phyloP scores from a whole-genome alignment of 768 basidiomycete species.

The Pisolithus tinctorius region DNA sequence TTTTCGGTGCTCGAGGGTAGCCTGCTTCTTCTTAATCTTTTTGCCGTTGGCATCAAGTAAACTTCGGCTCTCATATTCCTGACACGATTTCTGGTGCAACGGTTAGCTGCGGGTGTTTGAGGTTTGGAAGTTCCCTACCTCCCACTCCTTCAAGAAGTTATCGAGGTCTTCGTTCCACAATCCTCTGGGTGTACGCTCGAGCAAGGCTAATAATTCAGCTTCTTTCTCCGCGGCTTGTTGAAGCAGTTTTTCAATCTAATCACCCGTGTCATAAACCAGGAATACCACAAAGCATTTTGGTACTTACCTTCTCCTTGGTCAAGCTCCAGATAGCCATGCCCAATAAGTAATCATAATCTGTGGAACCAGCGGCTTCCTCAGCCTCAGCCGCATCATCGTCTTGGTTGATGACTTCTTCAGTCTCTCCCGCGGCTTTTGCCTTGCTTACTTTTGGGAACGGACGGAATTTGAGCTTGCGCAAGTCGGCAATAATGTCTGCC shows the following conservation, averaged over 20 bases:
- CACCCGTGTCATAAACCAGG: slow-evolving; percentile 4
- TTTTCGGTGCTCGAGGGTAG: slow-evolving; percentile 47
- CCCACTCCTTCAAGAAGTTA: slow-evolving; percentile 75
- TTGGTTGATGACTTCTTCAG: slow-evolving; percentile 49
- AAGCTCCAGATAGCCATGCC: slow-evolving; percentile 95
- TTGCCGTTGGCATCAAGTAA: slow-evolving; percentile 43
- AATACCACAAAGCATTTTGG: neutral
- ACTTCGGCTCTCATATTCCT: slow-evolving; percentile 38
- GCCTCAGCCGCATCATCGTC: slow-evolving; percentile 50
- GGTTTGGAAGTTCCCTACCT: slow-evolving; percentile 43
- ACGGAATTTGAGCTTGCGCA: slow-evolving; percentile 80
- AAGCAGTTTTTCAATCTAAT: slow-evolving; percentile 76
- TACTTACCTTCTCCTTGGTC: slow-evolving; percentile 80
- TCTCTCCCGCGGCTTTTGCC: slow-evolving; percentile 61
- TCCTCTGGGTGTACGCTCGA: slow-evolving; percentile 71
- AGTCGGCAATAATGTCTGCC: slow-evolving; percentile 73
- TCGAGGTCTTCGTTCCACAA: slow-evolving; percentile 92
- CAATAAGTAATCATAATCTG: slow-evolving; percentile 89
- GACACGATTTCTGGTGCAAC: slow-evolving; percentile 30
- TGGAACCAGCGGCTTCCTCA: slow-evolving; percentile 31
- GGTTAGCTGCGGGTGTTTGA: neutral
- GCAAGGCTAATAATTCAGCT: slow-evolving; percentile 65
- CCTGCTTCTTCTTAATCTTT: slow-evolving; percentile 52
- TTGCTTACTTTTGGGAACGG: slow-evolving; percentile 79
- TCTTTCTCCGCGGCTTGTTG: slow-evolving; percentile 81